Base-by-base conservation (phyloP, 352 stramenopile genomes). In the Globisporangium megalacanthum region DNA sequence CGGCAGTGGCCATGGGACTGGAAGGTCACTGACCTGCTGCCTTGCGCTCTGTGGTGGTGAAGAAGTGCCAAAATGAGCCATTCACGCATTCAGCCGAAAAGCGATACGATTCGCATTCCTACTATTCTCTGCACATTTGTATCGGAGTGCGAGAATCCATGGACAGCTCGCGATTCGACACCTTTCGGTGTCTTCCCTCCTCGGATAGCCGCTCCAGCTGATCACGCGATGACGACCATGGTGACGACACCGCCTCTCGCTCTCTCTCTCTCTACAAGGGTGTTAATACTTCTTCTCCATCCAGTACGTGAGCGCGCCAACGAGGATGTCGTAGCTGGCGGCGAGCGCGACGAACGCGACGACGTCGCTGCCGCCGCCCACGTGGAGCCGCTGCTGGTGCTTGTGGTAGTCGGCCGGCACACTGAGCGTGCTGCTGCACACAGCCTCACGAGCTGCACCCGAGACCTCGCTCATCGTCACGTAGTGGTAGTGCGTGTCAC, bases 401-500 rank as follows among this genome's bases (percentile, higher is more conserved):
- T 89, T 90, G 67, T 88, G 77, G 48, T 70, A 64, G 55, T 81
- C 73, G 15, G 60, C 72, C 10, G 84, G 75, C 31, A 92, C 73
- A 50, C 74, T 90, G 39, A 94, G 75, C 45, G 79, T 87, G 50
- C 75, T 88, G 62, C 79, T 94, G 61, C 74, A 87, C 37, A 91
- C 69, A 4, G 79, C 82, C 51, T 82, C 76, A 41, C 69, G 71
- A 17, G 72, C 70, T 7, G 68, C 61, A 25, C 76, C 75, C 2
- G 79, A 91, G 10, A 89, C 72, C 56, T 89, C 79, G 66, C 82
- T 88, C 72, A 88, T 82, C 37, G 82, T 89, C 62, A 90, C 72
- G 62, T 92, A 90, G 64, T 92, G 80, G 52, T 72, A 77, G 54
- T 85, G 65, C 20, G 69, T 61, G 56, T 87, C 73, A 7, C 70